A percentile compares a stretch with the other conserved stretches of the same genome.
Evolutionary conservation across 805 yeast species (phyloP).

Genomic region (Candida nitratophila): DNA sequence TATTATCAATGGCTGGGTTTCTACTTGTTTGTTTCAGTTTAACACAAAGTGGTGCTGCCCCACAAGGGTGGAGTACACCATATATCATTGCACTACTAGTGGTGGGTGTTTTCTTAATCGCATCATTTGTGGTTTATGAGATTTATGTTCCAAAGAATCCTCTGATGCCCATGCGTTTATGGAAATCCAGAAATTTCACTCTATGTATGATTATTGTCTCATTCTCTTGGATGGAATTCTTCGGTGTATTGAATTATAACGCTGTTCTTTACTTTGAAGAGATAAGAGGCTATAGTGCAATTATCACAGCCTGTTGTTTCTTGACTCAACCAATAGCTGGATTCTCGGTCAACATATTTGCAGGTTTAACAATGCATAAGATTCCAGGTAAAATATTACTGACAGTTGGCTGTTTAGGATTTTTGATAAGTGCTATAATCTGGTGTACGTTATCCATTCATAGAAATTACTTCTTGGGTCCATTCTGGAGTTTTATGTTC

Average conservation of each 20-base stretch:
- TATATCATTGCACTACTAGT: constrained; percentile 38
- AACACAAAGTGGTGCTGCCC: constrained; percentile 34
- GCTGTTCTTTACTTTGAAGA: constrained; percentile 36
- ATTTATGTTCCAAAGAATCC: constrained; percentile 32
- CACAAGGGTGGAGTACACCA: constrained; percentile 37
- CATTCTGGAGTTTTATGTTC: constrained; percentile 35
- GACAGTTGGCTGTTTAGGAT: constrained; percentile 28
- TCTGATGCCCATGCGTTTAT: constrained; percentile 40
- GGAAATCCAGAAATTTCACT: constrained; percentile 32
- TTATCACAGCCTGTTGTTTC: constrained; percentile 36
- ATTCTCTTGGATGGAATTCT: constrained; percentile 36
- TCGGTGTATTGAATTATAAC: constrained; percentile 33
- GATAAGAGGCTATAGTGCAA: constrained; percentile 28
- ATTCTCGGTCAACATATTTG: constrained; percentile 34
- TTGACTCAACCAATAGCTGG: constrained; percentile 39
- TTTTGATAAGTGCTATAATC: constrained; percentile 28
- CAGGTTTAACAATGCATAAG: constrained; percentile 37
- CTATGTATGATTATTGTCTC: constrained; percentile 30
- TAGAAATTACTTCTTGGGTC: constrained; percentile 35
- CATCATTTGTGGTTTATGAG: constrained; percentile 31
- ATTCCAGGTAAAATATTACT: constrained; percentile 34
- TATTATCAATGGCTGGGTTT: constrained; percentile 32
- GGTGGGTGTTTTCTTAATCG: constrained; percentile 29
- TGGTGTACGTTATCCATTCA: constrained; percentile 34
- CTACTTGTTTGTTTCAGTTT: constrained; percentile 36